These are phyloP conservation scores for Paralagenidium karlingii DNA, from an alignment of 352 stramenopile species.

Conservation along the genomic window DNA sequence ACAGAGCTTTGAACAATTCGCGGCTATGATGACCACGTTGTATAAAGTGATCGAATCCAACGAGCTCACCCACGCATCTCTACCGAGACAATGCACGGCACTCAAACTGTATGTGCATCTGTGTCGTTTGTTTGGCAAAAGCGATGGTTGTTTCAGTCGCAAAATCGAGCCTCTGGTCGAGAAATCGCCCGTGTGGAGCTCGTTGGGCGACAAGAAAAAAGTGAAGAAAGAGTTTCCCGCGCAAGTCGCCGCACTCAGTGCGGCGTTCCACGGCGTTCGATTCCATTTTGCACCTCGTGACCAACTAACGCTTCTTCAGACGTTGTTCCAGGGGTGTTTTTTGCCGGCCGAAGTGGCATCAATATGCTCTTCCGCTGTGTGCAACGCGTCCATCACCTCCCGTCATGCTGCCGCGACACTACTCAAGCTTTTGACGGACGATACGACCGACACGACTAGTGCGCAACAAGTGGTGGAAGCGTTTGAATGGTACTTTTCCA, in stretches of 20 bases:
- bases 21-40: slow-evolving; percentile 24
- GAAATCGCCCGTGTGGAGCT: slow-evolving; percentile 31
- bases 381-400: too few species aligned
- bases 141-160: slow-evolving; percentile 23
- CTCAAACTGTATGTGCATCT: slow-evolving; percentile 53
- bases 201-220: slow-evolving; percentile 42
- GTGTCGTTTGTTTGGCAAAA: slow-evolving; percentile 28
- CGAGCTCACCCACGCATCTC: slow-evolving; percentile 28
- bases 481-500: slow-evolving; percentile 38
- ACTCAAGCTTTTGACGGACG: slow-evolving; percentile 29
- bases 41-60: slow-evolving; percentile 31
- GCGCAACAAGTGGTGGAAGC: slow-evolving; percentile 20
- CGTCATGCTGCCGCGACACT: slow-evolving; percentile 50
- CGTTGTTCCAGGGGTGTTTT: slow-evolving; percentile 39
- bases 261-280: slow-evolving; percentile 38
- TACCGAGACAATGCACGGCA: slow-evolving; percentile 29
- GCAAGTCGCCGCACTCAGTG: slow-evolving; percentile 32
- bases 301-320: slow-evolving; percentile 24
- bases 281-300: slow-evolving; percentile 21
- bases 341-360: slow-evolving; percentile 18
- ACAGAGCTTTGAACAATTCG: slow-evolving; percentile 31
- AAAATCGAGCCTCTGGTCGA: slow-evolving; percentile 21
- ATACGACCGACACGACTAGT: slow-evolving; percentile 19
- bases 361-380: too few species aligned
- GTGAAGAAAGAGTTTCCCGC: slow-evolving; percentile 40